Evolutionary conservation across 2,329 filamentous ascomycete species (phyloP).

Genomic region (Colletotrichum tamarilloi): DNA sequence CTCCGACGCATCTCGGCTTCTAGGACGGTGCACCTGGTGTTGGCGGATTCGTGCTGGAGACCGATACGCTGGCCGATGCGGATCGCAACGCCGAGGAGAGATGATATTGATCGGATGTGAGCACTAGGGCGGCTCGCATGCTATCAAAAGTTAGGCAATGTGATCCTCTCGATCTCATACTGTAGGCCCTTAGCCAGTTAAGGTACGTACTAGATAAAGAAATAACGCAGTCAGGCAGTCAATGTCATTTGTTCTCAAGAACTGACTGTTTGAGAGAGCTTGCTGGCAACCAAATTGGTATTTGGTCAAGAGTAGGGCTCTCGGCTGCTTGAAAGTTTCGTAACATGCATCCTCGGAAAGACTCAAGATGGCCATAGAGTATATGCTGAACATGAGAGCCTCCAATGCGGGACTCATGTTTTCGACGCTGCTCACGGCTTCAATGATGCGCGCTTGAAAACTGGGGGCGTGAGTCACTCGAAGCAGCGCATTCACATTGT

Average conservation of each 20-base stretch:
- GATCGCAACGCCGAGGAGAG: background rate
- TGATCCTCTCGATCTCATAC: background rate
- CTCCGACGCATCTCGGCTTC: constrained; percentile 71
- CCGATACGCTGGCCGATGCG: background rate
- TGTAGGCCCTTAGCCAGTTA: background rate
- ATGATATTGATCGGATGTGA: background rate
- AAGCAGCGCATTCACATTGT: background rate
- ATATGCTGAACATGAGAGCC: background rate
- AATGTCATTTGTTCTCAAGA: background rate
- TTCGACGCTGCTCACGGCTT: background rate
- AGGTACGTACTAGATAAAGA: background rate
- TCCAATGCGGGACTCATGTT: background rate
- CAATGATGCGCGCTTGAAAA: background rate
- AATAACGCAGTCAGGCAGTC: background rate
- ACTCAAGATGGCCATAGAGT: background rate
- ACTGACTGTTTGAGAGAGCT: background rate
- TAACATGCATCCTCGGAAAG: background rate
- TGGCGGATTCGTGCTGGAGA: background rate
- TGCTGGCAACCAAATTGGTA: background rate
- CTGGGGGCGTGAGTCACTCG: background rate
- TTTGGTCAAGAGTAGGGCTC: background rate
- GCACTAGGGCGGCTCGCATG: background rate
- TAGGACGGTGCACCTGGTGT: constrained; percentile 43
- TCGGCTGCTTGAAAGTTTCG: background rate
- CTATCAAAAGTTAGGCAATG: background rate